Evolutionary conservation across 768 basidiomycete genomes (phyloP).

Genomic region (Coprinopsis sp.): DNA sequence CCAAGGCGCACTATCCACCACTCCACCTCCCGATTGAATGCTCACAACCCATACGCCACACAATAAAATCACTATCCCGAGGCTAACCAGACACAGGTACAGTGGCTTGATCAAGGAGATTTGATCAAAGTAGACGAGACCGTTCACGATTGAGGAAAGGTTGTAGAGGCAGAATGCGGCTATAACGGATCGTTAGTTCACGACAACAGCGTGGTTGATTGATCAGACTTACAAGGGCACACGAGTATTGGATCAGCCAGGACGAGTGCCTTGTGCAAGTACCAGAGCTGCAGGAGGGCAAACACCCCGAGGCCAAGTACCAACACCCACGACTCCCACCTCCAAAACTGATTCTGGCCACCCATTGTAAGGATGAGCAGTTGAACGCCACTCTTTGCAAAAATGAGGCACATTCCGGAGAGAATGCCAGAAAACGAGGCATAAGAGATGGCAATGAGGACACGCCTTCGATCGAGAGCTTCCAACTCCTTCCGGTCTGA

Average conservation of each 20-base stretch:
- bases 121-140: conserved; percentile 87
- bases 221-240: conserved; percentile 63
- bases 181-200: conserved; percentile 24
- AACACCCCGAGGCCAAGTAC: conserved; percentile 66
- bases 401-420: conserved; percentile 87
- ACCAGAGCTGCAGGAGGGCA: conserved; percentile 81
- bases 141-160: conserved; percentile 85
- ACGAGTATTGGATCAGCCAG: conserved; percentile 83
- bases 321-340: conserved; percentile 82
- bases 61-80: conserved; percentile 76
- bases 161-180: conserved; percentile 97
- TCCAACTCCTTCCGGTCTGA: conserved; percentile 12
- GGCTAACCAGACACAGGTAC: conserved; percentile 69
- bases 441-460: conserved; percentile 77
- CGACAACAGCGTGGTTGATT: conserved; percentile 8
- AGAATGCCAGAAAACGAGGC: conserved; percentile 85
- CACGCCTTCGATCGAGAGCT: conserved; percentile 39
- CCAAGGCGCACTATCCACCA: conserved; percentile 44
- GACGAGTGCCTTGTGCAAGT: conserved; percentile 73
- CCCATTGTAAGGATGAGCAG: conserved; percentile 72
- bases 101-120: conserved; percentile 61
- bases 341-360: conserved; percentile 77
- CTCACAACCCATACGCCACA: conserved; percentile 90
- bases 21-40: conserved; percentile 58
- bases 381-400: conserved; percentile 93